These are phyloP conservation scores for Xylaria bambusicola DNA, from an alignment of 495 filamentous ascomycete species.

Conservation along the genomic window DNA sequence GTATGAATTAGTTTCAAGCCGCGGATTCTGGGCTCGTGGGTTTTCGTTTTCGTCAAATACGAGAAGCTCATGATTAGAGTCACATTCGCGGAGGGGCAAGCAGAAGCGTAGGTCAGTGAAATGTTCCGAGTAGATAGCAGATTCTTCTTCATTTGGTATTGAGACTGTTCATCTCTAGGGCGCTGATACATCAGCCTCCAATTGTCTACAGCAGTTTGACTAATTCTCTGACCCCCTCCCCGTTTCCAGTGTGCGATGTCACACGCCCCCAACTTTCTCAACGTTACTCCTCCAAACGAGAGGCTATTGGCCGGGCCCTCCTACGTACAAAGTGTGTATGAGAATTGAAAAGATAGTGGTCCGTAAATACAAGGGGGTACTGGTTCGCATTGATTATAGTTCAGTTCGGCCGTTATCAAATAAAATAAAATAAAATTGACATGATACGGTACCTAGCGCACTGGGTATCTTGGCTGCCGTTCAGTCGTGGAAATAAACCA, in stretches of 20 bases:
- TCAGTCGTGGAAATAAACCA: constrained; percentile 17
- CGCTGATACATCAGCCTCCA: constrained; percentile 6
- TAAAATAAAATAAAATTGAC: no score
- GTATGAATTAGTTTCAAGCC: no score
- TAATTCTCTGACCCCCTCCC: background rate
- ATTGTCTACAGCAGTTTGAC: constrained; percentile 4
- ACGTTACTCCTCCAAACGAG: background rate
- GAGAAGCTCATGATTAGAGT: background rate
- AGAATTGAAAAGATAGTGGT: background rate
- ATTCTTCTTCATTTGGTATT: constrained; percentile 11
- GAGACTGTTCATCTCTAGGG: constrained; percentile 1
- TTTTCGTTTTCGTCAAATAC: background rate
- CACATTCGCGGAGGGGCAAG: constrained; percentile 2
- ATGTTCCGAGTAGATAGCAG: background rate
- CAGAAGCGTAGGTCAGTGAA: background rate
- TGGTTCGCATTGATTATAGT: constrained; percentile 5
- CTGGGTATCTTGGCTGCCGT: constrained; percentile 38
- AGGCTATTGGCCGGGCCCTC: background rate
- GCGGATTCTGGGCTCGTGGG: no score
- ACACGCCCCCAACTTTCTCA: background rate
- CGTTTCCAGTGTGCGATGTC: background rate
- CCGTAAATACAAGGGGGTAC: constrained; percentile 3
- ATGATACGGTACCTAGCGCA: constrained; percentile 34
- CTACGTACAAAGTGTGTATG: background rate
- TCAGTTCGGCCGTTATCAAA: constrained; percentile 26